Evolutionary conservation across 345 rosid species (phyloP).

Genomic region (Lepidium didymum): DNA sequence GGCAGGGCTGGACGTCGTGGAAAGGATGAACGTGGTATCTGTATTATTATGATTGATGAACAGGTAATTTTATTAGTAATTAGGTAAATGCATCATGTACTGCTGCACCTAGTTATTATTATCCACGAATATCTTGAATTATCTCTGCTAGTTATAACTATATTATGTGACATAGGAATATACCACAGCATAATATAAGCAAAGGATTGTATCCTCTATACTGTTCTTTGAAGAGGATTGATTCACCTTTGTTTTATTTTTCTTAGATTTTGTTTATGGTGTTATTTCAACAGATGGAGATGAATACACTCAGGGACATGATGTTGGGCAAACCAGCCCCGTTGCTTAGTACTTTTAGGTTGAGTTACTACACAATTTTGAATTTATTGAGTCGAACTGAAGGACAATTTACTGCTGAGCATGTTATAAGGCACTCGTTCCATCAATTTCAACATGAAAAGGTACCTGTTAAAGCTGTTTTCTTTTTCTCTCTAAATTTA

Average conservation of each 20-base stretch:
- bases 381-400: conserved; percentile 98
- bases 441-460: conserved; percentile 97
- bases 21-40: conserved; percentile 92
- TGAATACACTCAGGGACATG: conserved; percentile 87
- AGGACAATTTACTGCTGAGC: conserved; percentile 98
- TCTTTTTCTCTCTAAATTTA: neutral
- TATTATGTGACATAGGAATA: neutral
- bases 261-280: conserved; percentile 13
- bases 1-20: conserved; percentile 99
- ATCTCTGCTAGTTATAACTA: neutral
- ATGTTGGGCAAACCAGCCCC: conserved; percentile 99
- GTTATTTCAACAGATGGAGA: conserved; percentile 65
- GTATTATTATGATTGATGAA: conserved; percentile 95
- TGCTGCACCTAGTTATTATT: neutral
- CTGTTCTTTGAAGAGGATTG: conserved; percentile 6
- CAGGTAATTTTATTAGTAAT: conserved; percentile 39
- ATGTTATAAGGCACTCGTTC: conserved; percentile 87
- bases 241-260: no score
- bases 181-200: neutral
- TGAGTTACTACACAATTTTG: conserved; percentile 95
- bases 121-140: neutral
- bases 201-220: neutral
- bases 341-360: conserved; percentile 91
- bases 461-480: conserved; percentile 37
- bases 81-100: neutral